Evolutionary conservation across 1,284 basidiomycete genomes (phyloP), one percentile per base, ranked within the genome.

Genomic region (Ceratorhiza oryzae-sativae): DNA sequence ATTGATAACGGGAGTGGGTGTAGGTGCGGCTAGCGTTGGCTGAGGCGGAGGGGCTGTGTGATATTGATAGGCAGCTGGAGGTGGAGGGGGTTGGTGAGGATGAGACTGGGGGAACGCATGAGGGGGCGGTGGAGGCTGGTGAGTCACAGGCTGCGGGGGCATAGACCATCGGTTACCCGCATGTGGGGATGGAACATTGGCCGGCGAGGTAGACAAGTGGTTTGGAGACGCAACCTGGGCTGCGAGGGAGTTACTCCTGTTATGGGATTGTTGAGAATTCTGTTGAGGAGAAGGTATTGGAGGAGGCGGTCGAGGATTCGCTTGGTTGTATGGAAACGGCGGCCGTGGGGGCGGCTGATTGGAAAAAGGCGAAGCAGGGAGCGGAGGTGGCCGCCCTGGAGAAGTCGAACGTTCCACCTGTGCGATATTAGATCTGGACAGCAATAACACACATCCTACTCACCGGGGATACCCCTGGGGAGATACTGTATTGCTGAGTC

Each of bases 1-100:
- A 73, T 79, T 82, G 3, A 78, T 81, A 74, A 56, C 73, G 59
- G 67, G 71, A 60, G 71, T 32, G 61, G 75, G 18, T 42, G 76
- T 34, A 34, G 77, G 41, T 23, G 77, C 61, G 48, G 77, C 77
- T 10, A 78, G 79, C 30, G 76, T 72, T 23, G 77, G 46, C 73
- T 41, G 45, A 68, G 78, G 77, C 1, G 77, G 72, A 70, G 80
- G 78, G 15, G 77, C 76, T 45, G 77, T 62, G 59, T 53, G 60
- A 45, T 53, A 71, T 41, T 71, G 68, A 58, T 75, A 73, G 20
- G 71, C 60, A 25, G 73, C 67, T 68, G 74, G 55, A 56, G 73
- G 77, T 20, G 76, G 75, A 13, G 74, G 76, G 23, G 30, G 53
- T 27, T 46, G 73, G 78, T 55, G 41, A 81, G 82, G 76, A 82